These are phyloP conservation scores for Fusarium sterilihyphosum DNA, from an alignment of 2,329 filamentous ascomycete genomes.

Conservation along the genomic window DNA sequence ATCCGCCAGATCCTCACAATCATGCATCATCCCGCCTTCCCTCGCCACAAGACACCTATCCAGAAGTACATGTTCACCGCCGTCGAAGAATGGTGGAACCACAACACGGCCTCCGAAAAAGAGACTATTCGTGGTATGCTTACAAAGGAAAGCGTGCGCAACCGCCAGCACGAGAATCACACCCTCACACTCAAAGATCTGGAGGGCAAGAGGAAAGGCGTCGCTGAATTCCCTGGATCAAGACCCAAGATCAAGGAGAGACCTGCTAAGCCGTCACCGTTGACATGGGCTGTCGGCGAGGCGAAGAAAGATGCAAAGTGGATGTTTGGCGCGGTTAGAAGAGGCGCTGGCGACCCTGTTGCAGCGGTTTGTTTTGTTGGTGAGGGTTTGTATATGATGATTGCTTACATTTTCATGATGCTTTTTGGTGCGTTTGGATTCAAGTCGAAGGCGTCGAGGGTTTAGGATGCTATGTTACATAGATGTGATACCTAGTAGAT, in stretches of 20 bases:
- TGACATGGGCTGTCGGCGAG: constrained; percentile 35
- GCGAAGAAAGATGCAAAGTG: constrained; percentile 32
- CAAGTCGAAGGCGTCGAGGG: neutral
- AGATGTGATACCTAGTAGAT: neutral
- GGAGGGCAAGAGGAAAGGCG: constrained; percentile 37
- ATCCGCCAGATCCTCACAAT: constrained; percentile 77
- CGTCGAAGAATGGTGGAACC: constrained; percentile 79
- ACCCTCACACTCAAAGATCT: constrained; percentile 40
- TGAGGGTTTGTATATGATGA: constrained; percentile 17
- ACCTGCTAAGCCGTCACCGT: constrained; percentile 33
- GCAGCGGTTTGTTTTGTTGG: constrained; percentile 13
- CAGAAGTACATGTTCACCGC: constrained; percentile 85
- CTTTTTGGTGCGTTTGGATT: constrained; percentile 11
- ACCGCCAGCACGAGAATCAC: constrained; percentile 44
- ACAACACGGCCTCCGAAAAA: constrained; percentile 45
- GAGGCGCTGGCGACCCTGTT: constrained; percentile 29
- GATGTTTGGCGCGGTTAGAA: constrained; percentile 26
- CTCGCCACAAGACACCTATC: constrained; percentile 72
- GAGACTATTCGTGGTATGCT: constrained; percentile 36
- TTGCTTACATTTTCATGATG: constrained; percentile 10
- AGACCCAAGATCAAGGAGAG: constrained; percentile 35
- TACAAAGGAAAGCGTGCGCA: constrained; percentile 41
- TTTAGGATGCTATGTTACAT: neutral
- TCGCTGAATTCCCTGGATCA: constrained; percentile 42
- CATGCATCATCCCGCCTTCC: constrained; percentile 86